These are phyloP conservation scores for Tirmania nivea DNA, from an alignment of 495 filamentous ascomycete genomes.

Conservation along the genomic window DNA sequence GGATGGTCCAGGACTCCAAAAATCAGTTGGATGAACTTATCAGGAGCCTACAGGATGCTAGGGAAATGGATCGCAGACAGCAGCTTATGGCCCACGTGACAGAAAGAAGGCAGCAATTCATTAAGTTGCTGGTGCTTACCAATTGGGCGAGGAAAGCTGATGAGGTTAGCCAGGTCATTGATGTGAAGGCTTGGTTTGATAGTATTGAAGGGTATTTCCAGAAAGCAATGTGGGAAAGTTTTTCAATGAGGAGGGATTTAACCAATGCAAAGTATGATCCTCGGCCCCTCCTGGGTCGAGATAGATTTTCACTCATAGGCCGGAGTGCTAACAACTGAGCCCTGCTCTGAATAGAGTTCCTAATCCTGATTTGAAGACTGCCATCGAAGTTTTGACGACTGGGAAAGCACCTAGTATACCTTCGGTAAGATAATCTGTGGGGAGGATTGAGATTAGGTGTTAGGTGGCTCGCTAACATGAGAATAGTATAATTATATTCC, in stretches of 20 bases:
- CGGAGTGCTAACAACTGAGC: conserved; percentile 2
- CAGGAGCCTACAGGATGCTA: conserved; percentile 5
- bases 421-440: background rate
- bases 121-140: conserved; percentile 70
- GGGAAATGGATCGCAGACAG: conserved; percentile 48
- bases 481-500: conserved; percentile 51
- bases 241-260: conserved; percentile 46
- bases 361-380: conserved; percentile 78
- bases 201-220: conserved; percentile 35
- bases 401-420: conserved; percentile 30
- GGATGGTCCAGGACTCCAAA: conserved; percentile 64
- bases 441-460: background rate
- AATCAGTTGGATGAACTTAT: conserved; percentile 51
- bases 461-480: conserved; percentile 16
- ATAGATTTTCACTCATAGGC: background rate
- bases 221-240: conserved; percentile 35
- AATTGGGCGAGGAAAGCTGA: conserved; percentile 66
- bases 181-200: conserved; percentile 52
- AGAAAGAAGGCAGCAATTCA: conserved; percentile 46
- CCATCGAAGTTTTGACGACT: conserved; percentile 57
- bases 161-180: conserved; percentile 62
- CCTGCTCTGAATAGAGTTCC: conserved; percentile 36
- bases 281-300: background rate
- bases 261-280: conserved; percentile 25
- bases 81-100: conserved; percentile 50